A percentile compares a stretch with the other conserved stretches of the same genome.
Conservation (phyloP, 2,329 filamentous ascomycete genomes). For the Sporothrix dimorphospora region DNA sequence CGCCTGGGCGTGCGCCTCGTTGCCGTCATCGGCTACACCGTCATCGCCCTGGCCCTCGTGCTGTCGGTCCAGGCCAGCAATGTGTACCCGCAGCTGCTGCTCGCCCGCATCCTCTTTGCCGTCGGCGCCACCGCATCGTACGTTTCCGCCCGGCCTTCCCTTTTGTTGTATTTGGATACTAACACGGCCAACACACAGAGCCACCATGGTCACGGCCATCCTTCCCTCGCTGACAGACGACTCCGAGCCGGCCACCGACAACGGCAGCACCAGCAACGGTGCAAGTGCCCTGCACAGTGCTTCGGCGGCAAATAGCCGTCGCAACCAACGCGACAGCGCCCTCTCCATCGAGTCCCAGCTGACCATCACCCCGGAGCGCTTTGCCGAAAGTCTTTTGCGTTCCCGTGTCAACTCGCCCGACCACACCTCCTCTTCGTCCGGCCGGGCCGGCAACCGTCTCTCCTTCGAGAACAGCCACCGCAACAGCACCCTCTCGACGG, state of each 20-base stretch:
- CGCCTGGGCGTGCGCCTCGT: conserved; percentile 74
- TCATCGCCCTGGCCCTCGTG: conserved; percentile 77
- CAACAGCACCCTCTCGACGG: not conserved
- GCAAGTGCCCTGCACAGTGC: conserved; percentile 34
- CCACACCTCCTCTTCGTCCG: conserved; percentile 31
- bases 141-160: conserved; percentile 38
- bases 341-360: conserved; percentile 73
- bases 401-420: conserved; percentile 36
- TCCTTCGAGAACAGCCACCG: conserved; percentile 32
- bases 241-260: conserved; percentile 36
- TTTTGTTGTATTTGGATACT: not conserved
- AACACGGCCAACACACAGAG: conserved; percentile 40
- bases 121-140: conserved; percentile 87
- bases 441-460: conserved; percentile 29
- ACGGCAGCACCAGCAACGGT: conserved; percentile 63
- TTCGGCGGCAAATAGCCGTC: conserved; percentile 42
- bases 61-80: conserved; percentile 83
- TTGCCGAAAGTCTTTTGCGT: conserved; percentile 38
- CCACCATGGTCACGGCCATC: conserved; percentile 97
- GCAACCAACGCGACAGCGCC: conserved; percentile 58
- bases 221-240: conserved; percentile 72
- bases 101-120: conserved; percentile 86
- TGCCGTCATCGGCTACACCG: conserved; percentile 75
- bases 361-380: conserved; percentile 72
- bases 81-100: conserved; percentile 84